Evolutionary conservation across 1,284 basidiomycete genomes (phyloP).

Genomic region (Malassezia furfur): DNA sequence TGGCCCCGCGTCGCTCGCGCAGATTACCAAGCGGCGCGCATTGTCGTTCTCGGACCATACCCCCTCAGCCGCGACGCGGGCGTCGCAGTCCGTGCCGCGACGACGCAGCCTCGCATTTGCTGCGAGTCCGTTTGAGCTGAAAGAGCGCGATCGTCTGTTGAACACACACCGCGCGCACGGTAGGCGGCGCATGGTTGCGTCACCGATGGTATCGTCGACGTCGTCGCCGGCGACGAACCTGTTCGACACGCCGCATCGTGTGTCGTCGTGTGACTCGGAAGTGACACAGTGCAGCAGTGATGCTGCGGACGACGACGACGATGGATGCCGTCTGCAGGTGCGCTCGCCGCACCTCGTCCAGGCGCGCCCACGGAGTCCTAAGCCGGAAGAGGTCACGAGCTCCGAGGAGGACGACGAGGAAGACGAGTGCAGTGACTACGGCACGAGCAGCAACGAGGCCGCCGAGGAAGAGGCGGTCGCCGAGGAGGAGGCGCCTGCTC

Average conservation of each 20-base stretch:
- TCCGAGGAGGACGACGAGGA: not conserved
- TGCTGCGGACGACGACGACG: not conserved
- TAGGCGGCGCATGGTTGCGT: not conserved
- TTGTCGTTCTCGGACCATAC: not conserved
- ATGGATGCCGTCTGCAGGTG: not conserved
- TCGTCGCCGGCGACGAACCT: not conserved
- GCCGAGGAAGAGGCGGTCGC: not conserved
- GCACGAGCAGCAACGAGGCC: not conserved
- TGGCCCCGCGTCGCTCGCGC: not conserved
- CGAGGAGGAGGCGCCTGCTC: not conserved
- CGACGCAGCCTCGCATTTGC: not conserved
- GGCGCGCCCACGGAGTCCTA: not conserved
- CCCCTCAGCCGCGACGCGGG: not conserved
- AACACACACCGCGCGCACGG: not conserved
- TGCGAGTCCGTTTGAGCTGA: not conserved
- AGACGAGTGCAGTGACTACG: not conserved
- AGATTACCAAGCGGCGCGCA: not conserved
- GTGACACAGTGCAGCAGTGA: not conserved
- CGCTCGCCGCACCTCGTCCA: conserved; percentile 4
- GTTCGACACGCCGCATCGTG: not conserved
- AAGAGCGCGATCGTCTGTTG: not conserved
- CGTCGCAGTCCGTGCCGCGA: not conserved
- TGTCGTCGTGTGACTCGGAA: not conserved
- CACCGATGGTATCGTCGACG: not conserved
- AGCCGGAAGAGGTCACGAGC: not conserved